Evolutionary conservation across 176 grass and related monocot genomes (phyloP).

Genomic region (Oryza rufipogon): DNA sequence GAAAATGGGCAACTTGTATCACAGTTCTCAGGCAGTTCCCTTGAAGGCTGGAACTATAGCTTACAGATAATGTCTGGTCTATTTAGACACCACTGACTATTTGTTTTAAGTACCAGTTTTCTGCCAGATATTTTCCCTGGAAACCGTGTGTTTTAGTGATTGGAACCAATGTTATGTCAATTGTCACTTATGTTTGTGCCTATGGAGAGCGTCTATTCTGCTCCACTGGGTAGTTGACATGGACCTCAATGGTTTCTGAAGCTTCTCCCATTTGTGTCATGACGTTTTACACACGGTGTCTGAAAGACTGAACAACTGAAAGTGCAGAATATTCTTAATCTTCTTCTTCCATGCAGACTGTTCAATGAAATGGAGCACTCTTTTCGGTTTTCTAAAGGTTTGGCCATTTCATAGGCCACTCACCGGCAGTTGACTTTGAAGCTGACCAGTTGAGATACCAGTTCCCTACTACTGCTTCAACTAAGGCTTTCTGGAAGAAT

Average conservation of each 20-base stretch:
- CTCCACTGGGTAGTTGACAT: constrained; percentile 47
- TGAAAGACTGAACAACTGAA: constrained; percentile 4
- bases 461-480: constrained; percentile 34
- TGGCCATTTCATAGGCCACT: constrained; percentile 40
- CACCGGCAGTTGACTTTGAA: constrained; percentile 55
- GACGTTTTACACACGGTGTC: constrained; percentile 50
- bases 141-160: constrained; percentile 15
- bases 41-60: not conserved
- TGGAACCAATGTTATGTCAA: not conserved
- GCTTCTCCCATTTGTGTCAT: constrained; percentile 31
- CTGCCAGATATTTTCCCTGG: not conserved
- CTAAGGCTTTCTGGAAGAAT: constrained; percentile 39
- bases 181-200: not conserved
- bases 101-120: not conserved
- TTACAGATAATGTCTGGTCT: not conserved
- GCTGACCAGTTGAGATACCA: constrained; percentile 35
- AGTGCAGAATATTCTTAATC: constrained; percentile 19
- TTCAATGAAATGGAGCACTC: constrained; percentile 39
- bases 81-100: not conserved
- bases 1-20: not conserved
- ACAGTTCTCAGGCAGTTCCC: not conserved
- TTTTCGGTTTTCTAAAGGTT: constrained; percentile 29
- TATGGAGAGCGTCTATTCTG: constrained; percentile 26
- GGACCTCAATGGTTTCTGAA: constrained; percentile 33
- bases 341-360: constrained; percentile 6